A percentile compares a stretch with the other conserved stretches of the same genome.
Evolutionary conservation across 2,329 filamentous ascomycete species (phyloP).

Genomic region (Penicillium rolfsii): DNA sequence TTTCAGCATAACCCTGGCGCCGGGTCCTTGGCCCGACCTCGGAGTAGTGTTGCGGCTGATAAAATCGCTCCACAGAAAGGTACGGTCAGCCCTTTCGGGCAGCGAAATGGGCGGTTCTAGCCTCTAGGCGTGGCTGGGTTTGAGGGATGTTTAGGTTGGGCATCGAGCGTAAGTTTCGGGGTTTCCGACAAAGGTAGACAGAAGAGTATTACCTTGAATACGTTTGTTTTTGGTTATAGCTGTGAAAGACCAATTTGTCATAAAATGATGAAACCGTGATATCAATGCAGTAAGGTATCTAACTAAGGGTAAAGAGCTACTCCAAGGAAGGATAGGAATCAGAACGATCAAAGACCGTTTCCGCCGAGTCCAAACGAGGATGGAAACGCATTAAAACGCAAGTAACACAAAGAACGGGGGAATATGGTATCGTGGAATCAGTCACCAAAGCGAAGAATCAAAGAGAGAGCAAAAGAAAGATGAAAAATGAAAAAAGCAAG

Average conservation of each 20-base stretch:
- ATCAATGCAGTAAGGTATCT: slow-evolving; percentile 25
- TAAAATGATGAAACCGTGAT: slow-evolving; percentile 7
- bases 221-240: not conserved
- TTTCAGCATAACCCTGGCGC: slow-evolving; percentile 2
- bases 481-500: slow-evolving; percentile 6
- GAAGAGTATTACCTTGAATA: not conserved
- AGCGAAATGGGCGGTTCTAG: slow-evolving; percentile 10
- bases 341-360: slow-evolving; percentile 9
- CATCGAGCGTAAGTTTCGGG: not conserved
- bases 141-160: not conserved
- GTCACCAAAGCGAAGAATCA: slow-evolving; percentile 7
- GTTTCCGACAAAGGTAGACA: not conserved
- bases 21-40: not conserved
- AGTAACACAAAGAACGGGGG: slow-evolving; percentile 8
- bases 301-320: slow-evolving; percentile 1
- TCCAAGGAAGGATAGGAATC: not conserved
- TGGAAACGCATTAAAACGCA: slow-evolving; percentile 14
- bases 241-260: not conserved
- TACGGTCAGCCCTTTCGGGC: not conserved
- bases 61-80: slow-evolving; percentile 14
- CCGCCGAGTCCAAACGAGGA: not conserved
- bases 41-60: slow-evolving; percentile 17
- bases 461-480: not conserved
- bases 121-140: slow-evolving; percentile 11
- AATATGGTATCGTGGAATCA: slow-evolving; percentile 24